Evolutionary conservation across 2,329 filamentous ascomycete genomes (phyloP).

Genomic region (Xylaria arbuscula): DNA sequence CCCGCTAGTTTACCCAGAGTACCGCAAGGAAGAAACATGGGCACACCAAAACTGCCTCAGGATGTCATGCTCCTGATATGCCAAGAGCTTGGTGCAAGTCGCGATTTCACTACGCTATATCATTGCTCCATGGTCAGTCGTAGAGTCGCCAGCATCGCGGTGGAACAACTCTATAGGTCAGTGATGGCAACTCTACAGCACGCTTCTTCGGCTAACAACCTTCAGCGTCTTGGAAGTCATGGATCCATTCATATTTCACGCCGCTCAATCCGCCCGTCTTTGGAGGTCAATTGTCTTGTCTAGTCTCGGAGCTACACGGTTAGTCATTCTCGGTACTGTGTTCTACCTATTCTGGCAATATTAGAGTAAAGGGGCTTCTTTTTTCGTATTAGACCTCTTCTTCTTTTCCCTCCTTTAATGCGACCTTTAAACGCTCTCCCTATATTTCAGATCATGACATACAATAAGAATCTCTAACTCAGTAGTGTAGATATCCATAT

Average conservation of each 20-base stretch:
- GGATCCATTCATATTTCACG: slow-evolving; percentile 52
- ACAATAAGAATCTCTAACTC: not conserved
- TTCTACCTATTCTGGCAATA: not conserved
- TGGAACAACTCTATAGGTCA: slow-evolving; percentile 73
- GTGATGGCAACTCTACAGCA: slow-evolving; percentile 22
- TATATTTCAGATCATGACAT: not conserved
- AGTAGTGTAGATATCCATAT: slow-evolving; percentile 67
- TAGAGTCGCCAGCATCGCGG: slow-evolving; percentile 66
- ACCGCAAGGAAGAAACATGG: slow-evolving; percentile 34
- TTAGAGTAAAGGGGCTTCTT: too few relatives aligned
- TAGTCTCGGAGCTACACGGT: slow-evolving; percentile 65
- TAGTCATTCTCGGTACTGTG: not conserved
- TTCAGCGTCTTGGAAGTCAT: slow-evolving; percentile 59
- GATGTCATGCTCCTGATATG: slow-evolving; percentile 72
- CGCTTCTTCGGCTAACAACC: slow-evolving; percentile 37
- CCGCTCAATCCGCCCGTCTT: slow-evolving; percentile 65
- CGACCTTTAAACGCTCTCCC: too few relatives aligned
- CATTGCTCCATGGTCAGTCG: slow-evolving; percentile 66
- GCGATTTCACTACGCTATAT: slow-evolving; percentile 71
- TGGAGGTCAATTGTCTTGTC: slow-evolving; percentile 78
- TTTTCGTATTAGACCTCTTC: too few relatives aligned
- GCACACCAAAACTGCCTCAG: slow-evolving; percentile 57
- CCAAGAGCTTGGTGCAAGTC: slow-evolving; percentile 64
- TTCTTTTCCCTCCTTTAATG: too few relatives aligned
- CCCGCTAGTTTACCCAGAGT: not conserved